A percentile compares a stretch with the other conserved stretches of the same genome.
These are phyloP conservation scores for Nakazawaea holstii DNA, from an alignment of 805 yeast genomes.

Conservation along the genomic window DNA sequence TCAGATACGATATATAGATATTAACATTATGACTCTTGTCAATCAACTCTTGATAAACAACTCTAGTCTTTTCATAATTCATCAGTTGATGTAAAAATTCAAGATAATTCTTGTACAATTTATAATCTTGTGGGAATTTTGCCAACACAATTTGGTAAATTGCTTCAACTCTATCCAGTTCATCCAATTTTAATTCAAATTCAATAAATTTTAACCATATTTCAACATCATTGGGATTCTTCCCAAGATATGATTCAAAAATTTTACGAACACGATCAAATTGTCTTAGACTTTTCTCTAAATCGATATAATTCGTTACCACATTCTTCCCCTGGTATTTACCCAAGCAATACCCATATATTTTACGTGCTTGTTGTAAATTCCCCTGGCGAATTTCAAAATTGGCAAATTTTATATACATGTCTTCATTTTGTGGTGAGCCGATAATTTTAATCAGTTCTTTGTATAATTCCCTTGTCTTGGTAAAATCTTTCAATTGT, in stretches of 20 bases:
- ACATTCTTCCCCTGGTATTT: slow-evolving; percentile 49
- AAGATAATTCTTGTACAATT: slow-evolving; percentile 13
- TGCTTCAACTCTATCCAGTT: slow-evolving; percentile 59
- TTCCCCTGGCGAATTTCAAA: slow-evolving; percentile 65
- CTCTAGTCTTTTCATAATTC: slow-evolving; percentile 49
- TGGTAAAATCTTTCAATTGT: slow-evolving; percentile 31
- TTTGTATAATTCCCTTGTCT: slow-evolving; percentile 47
- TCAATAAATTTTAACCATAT: slow-evolving; percentile 64
- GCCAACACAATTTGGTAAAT: slow-evolving; percentile 50
- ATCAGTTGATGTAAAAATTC: slow-evolving; percentile 16
- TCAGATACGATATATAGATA: slow-evolving; percentile 62
- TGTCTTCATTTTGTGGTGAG: slow-evolving; percentile 48
- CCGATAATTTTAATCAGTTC: slow-evolving; percentile 43
- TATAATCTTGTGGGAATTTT: slow-evolving; percentile 18
- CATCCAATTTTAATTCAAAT: slow-evolving; percentile 65
- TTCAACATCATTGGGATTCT: slow-evolving; percentile 31
- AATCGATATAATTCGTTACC: slow-evolving; percentile 55
- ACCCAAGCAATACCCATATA: slow-evolving; percentile 72
- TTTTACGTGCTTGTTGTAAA: slow-evolving; percentile 52
- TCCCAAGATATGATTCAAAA: slow-evolving; percentile 61
- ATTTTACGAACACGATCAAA: slow-evolving; percentile 75
- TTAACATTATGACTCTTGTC: slow-evolving; percentile 27
- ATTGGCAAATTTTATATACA: slow-evolving; percentile 69
- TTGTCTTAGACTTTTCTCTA: slow-evolving; percentile 68
- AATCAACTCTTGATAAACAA: slow-evolving; percentile 37